Conservation (phyloP, 2,329 filamentous ascomycete genomes). For the Zymoseptoria pseudotritici region DNA sequence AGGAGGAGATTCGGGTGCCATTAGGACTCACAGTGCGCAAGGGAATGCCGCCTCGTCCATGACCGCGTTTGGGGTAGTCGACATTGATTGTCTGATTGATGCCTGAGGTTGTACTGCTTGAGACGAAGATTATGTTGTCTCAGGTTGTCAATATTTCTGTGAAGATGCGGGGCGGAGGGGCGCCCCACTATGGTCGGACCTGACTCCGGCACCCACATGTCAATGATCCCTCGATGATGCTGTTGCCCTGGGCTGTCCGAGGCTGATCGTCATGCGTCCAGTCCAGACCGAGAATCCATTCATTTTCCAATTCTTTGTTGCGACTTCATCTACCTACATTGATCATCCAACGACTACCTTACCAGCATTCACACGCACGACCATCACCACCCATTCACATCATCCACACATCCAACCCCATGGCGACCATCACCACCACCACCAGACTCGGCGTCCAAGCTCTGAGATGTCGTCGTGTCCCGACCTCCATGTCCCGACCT, state of each 20-base stretch:
- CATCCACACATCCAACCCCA: background rate
- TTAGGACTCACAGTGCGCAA: constrained; percentile 21
- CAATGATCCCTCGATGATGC: background rate
- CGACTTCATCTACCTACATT: constrained; percentile 30
- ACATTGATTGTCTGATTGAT: too few species aligned
- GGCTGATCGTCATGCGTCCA: background rate
- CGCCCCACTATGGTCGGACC: background rate
- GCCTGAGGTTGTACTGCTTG: background rate
- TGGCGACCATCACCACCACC: background rate
- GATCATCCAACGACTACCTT: constrained; percentile 4
- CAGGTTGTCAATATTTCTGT: background rate
- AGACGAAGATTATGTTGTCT: background rate
- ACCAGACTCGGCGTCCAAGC: background rate
- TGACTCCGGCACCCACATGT: background rate
- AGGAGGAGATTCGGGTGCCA: background rate
- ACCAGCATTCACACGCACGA: constrained; percentile 31
- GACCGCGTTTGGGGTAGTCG: background rate
- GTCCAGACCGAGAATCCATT: too few species aligned
- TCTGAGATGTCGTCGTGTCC: background rate
- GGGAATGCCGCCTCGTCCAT: constrained; percentile 15
- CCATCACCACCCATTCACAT: constrained; percentile 1
- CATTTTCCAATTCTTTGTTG: background rate
- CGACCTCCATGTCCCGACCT: constrained; percentile 1
- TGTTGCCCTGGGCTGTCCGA: too few species aligned
- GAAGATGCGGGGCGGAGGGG: background rate